Conservation (phyloP, 2,329 filamentous ascomycete species). For the Colletotrichum caudatum region DNA sequence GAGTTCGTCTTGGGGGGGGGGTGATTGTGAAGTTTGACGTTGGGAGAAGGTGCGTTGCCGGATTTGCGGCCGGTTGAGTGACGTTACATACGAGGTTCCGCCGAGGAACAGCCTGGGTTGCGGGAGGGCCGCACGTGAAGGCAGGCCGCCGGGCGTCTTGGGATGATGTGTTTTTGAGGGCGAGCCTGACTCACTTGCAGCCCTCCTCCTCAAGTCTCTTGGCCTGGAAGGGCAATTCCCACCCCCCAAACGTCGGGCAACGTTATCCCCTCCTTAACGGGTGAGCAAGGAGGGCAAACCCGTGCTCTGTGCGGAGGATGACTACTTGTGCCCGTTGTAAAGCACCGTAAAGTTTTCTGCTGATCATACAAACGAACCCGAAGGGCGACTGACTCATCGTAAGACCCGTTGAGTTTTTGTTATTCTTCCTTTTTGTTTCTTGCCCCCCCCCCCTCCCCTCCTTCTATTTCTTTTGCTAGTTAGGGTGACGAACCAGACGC, state of each 20-base stretch:
- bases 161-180: neutral
- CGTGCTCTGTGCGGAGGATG: neutral
- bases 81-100: neutral
- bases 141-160: conserved; percentile 1
- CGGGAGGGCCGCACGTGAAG: neutral
- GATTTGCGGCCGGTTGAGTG: conserved; percentile 1
- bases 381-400: neutral
- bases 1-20: conserved; percentile 33
- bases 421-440: neutral
- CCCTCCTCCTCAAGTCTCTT: neutral
- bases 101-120: conserved; percentile 5
- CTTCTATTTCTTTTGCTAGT: neutral
- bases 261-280: neutral
- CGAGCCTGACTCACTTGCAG: neutral
- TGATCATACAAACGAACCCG: conserved; percentile 14
- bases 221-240: neutral
- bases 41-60: conserved; percentile 13
- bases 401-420: neutral
- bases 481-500: neutral
- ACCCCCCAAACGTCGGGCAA: too few species aligned
- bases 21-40: conserved; percentile 37
- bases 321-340: neutral
- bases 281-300: neutral
- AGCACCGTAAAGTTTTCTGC: conserved; percentile 1
- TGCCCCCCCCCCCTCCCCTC: too few species aligned